Percentiles rank a stretch among this genome's conserved stretches.
Evolutionary conservation across 495 filamentous ascomycete genomes (phyloP).

Genomic region (Neurospora sp.): DNA sequence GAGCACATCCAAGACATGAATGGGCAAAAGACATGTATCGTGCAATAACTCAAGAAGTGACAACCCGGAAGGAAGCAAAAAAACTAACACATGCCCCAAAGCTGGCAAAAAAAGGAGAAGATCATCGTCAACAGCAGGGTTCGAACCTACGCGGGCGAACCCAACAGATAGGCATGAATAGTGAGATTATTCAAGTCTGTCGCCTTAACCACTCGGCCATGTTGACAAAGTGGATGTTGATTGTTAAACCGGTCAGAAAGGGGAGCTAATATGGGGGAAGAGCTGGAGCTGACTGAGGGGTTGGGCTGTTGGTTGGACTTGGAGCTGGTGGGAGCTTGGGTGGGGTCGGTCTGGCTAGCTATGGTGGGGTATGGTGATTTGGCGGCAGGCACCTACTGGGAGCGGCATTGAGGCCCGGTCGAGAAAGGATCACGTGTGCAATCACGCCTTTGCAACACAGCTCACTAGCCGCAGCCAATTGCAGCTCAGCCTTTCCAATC

Average conservation of each 20-base stretch:
- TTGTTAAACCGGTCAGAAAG: not conserved
- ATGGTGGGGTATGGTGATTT: not conserved
- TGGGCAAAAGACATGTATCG: too few species aligned
- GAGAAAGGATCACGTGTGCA: not conserved
- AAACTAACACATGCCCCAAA: not conserved
- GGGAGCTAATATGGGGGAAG: not conserved
- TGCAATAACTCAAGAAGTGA: too few species aligned
- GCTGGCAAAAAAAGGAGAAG: not conserved
- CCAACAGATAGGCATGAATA: not conserved
- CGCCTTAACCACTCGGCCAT: not conserved
- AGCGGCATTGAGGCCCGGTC: too few species aligned
- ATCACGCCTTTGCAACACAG: not conserved
- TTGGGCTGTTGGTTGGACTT: too few species aligned
- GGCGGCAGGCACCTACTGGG: too few species aligned
- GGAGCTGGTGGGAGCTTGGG: too few species aligned
- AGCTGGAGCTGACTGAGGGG: too few species aligned
- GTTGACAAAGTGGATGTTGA: not conserved
- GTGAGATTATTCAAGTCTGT: not conserved
- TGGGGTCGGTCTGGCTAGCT: not conserved
- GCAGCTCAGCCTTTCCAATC: not conserved
- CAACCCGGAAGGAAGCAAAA: too few species aligned
- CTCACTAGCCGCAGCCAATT: not conserved
- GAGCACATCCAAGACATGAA: too few species aligned
- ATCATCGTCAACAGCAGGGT: not conserved
- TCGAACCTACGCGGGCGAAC: not conserved